Percentiles rank a stretch among this genome's conserved stretches.
Evolutionary conservation across 139 green algal species (phyloP).

Genomic region (Nannochloris sp.): DNA sequence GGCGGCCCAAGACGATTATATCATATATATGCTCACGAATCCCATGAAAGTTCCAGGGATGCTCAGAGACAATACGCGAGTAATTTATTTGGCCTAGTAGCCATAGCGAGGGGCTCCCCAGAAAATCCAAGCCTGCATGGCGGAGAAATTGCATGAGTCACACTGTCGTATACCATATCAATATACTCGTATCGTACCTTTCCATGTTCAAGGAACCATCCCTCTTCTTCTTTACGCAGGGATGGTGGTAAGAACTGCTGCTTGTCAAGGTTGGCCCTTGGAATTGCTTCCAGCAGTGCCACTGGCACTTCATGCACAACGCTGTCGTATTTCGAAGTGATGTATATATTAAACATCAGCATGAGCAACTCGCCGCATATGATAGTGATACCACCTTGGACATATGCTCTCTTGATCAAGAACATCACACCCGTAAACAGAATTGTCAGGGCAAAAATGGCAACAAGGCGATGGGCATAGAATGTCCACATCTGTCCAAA

Average conservation of each 20-base stretch:
- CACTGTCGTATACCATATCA: too few relatives aligned
- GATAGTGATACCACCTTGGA: slow-evolving; percentile 12
- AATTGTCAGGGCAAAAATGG: slow-evolving; percentile 33
- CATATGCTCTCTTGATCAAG: slow-evolving; percentile 34
- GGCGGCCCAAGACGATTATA: too few relatives aligned
- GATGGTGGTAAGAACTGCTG: slow-evolving; percentile 20
- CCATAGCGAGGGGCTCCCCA: slow-evolving; percentile 19
- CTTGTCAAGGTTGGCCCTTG: slow-evolving; percentile 11
- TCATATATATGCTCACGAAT: too few relatives aligned
- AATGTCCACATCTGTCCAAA: slow-evolving; percentile 24
- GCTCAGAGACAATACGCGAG: too few relatives aligned
- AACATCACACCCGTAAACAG: slow-evolving; percentile 37
- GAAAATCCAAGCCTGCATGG: slow-evolving; percentile 11
- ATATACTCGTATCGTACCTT: neutral
- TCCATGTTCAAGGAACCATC: slow-evolving; percentile 21
- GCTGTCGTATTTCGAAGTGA: slow-evolving; percentile 13
- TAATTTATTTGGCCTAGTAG: neutral
- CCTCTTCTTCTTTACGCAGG: slow-evolving; percentile 13
- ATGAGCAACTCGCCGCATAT: slow-evolving; percentile 25
- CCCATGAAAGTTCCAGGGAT: too few relatives aligned
- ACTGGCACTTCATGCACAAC: slow-evolving; percentile 7
- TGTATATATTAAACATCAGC: slow-evolving; percentile 21
- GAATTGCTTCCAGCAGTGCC: slow-evolving; percentile 8
- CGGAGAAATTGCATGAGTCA: too few relatives aligned
- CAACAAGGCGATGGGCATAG: slow-evolving; percentile 20